These are phyloP conservation scores for Elongisporangium undulatum DNA, from an alignment of 352 stramenopile species.

Conservation along the genomic window DNA sequence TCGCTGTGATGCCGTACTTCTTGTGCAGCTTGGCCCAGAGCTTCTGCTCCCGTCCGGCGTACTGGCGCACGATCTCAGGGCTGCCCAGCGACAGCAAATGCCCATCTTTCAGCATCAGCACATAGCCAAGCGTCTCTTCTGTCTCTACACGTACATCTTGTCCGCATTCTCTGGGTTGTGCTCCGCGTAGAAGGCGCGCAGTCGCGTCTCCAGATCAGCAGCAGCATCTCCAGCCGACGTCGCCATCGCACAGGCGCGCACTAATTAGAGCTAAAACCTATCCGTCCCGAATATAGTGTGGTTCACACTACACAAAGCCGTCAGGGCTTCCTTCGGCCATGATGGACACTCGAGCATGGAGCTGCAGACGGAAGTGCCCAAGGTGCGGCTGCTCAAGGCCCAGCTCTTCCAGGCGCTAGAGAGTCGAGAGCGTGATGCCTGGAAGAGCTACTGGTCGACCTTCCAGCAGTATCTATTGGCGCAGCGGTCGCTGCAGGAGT, in stretches of 20 bases:
- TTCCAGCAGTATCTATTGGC: conserved; percentile 58
- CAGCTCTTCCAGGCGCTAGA: conserved; percentile 64
- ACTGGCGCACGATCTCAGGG: conserved; percentile 70
- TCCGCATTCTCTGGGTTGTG: conserved; percentile 73
- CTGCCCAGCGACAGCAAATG: conserved; percentile 14
- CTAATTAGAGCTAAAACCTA: neutral
- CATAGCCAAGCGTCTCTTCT: neutral
- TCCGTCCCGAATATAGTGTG: conserved; percentile 3
- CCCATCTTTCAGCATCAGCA: neutral
- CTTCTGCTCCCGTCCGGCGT: conserved; percentile 47
- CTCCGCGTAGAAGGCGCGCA: conserved; percentile 69
- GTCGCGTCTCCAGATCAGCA: conserved; percentile 33
- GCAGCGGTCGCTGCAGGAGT: conserved; percentile 47
- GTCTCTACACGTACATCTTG: conserved; percentile 56
- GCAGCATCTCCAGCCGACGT: conserved; percentile 13
- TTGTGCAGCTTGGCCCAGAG: conserved; percentile 70
- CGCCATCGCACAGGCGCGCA: conserved; percentile 3
- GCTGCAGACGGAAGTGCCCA: conserved; percentile 6
- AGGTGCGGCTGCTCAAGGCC: conserved; percentile 52
- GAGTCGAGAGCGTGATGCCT: conserved; percentile 35
- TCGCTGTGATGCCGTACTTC: conserved; percentile 65
- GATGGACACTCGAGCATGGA: neutral
- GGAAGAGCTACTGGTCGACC: conserved; percentile 52
- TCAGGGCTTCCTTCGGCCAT: neutral
- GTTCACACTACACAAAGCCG: conserved; percentile 3